Evolutionary conservation across 2,329 filamentous ascomycete genomes (phyloP).

Genomic region (Ustilaginoidea virens): DNA sequence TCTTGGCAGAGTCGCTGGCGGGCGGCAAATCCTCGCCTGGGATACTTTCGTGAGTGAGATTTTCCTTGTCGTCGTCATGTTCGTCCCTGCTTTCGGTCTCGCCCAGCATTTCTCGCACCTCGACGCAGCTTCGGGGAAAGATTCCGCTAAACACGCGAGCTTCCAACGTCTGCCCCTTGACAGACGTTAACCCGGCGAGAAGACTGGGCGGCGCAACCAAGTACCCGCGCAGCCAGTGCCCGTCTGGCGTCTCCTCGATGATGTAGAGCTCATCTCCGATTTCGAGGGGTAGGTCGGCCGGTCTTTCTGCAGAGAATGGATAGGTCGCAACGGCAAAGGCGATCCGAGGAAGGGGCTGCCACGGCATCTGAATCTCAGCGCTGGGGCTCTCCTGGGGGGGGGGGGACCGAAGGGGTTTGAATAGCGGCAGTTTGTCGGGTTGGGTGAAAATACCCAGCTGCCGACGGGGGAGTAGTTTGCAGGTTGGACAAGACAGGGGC

Average conservation of each 20-base stretch:
- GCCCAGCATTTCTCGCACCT: slow-evolving; percentile 82
- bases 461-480: no score
- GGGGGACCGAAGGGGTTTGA: no score
- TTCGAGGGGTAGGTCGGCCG: slow-evolving; percentile 88
- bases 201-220: slow-evolving; percentile 87
- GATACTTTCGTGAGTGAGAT: slow-evolving; percentile 15
- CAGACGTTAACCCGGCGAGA: slow-evolving; percentile 77
- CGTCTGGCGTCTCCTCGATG: slow-evolving; percentile 87
- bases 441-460: no score
- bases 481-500: no score
- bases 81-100: slow-evolving; percentile 43
- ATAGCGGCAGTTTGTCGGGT: no score
- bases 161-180: slow-evolving; percentile 85
- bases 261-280: slow-evolving; percentile 98
- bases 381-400: slow-evolving; percentile 5
- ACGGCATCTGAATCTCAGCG: slow-evolving; percentile 56
- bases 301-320: slow-evolving; percentile 74
- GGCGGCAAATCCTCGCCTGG: slow-evolving; percentile 13
- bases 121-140: slow-evolving; percentile 86
- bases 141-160: slow-evolving; percentile 97
- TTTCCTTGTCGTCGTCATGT: slow-evolving; percentile 24
- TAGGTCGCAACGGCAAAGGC: slow-evolving; percentile 95
- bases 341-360: slow-evolving; percentile 91
- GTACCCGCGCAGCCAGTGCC: slow-evolving; percentile 89
- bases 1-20: slow-evolving; percentile 37